These are phyloP conservation scores for Fusarium camptoceras DNA, from an alignment of 2,329 filamentous ascomycete species.

Conservation along the genomic window DNA sequence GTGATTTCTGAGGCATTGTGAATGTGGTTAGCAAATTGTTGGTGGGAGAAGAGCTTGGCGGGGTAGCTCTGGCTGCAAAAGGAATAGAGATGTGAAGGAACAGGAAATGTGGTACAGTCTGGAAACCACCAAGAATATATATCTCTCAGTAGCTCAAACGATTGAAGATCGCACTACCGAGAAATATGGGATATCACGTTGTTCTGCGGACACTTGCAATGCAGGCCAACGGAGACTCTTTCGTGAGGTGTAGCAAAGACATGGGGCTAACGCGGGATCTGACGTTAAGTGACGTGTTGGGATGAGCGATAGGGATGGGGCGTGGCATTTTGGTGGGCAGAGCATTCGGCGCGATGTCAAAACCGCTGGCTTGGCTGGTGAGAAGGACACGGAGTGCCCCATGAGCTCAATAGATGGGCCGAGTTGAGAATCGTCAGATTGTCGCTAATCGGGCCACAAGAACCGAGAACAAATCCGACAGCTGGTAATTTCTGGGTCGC, in stretches of 20 bases:
- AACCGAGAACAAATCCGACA: slow-evolving; percentile 23
- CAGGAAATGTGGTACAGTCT: slow-evolving; percentile 18
- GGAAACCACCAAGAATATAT: slow-evolving; percentile 39
- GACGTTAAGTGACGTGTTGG: slow-evolving; percentile 49
- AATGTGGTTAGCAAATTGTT: slow-evolving; percentile 37
- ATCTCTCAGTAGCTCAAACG: slow-evolving; percentile 26
- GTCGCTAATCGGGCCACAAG: slow-evolving; percentile 40
- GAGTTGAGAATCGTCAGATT: slow-evolving; percentile 38
- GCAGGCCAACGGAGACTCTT: slow-evolving; percentile 39
- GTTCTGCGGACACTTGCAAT: slow-evolving; percentile 41
- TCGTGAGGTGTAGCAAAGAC: slow-evolving; percentile 32
- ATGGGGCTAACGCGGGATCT: slow-evolving; percentile 45
- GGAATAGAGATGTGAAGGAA: slow-evolving; percentile 28
- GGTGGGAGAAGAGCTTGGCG: slow-evolving; percentile 30
- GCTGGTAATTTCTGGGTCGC: slow-evolving; percentile 19
- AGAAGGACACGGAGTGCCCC: slow-evolving; percentile 29
- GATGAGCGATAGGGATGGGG: slow-evolving; percentile 42
- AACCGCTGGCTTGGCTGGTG: slow-evolving; percentile 27
- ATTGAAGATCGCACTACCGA: slow-evolving; percentile 18
- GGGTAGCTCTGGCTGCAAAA: slow-evolving; percentile 37
- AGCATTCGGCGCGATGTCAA: slow-evolving; percentile 39
- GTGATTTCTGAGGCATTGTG: slow-evolving; percentile 51
- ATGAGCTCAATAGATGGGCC: slow-evolving; percentile 38
- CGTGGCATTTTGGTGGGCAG: slow-evolving; percentile 44
- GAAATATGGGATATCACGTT: slow-evolving; percentile 31